These are phyloP conservation scores for Ramaria sp. DNA, from an alignment of 768 basidiomycete species.

Conservation along the genomic window DNA sequence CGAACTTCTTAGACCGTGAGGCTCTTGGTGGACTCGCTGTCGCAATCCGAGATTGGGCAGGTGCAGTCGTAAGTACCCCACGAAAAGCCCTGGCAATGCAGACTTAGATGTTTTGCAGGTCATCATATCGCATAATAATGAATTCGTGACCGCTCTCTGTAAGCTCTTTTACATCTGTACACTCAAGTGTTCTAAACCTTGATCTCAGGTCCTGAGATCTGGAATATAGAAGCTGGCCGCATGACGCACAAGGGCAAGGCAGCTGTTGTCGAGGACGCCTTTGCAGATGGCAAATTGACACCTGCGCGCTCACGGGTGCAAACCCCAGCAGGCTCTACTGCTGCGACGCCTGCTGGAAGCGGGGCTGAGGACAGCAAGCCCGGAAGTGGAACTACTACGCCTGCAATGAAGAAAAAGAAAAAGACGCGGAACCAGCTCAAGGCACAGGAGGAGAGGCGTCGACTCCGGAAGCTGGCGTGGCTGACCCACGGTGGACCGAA, in stretches of 20 bases:
- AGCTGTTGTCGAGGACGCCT: slow-evolving; percentile 75
- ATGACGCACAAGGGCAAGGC: slow-evolving; percentile 85
- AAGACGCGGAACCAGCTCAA: slow-evolving; percentile 82
- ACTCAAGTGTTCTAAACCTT: slow-evolving; percentile 20
- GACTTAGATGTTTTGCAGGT: slow-evolving; percentile 33
- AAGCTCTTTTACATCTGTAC: slow-evolving; percentile 22
- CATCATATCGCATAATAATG: slow-evolving; percentile 93
- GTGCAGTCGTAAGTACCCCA: slow-evolving; percentile 59
- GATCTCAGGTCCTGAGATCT: slow-evolving; percentile 76
- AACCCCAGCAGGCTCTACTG: slow-evolving; percentile 59
- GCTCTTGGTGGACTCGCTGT: slow-evolving; percentile 90
- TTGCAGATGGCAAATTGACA: slow-evolving; percentile 53
- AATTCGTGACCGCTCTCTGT: slow-evolving; percentile 80
- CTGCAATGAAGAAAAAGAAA: slow-evolving; percentile 80
- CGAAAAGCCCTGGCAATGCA: slow-evolving; percentile 4
- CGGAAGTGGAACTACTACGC: slow-evolving; percentile 16
- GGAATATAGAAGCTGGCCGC: slow-evolving; percentile 82
- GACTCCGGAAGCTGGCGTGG: slow-evolving; percentile 74
- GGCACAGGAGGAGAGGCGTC: slow-evolving; percentile 77
- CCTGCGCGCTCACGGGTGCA: slow-evolving; percentile 61
- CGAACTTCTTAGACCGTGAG: slow-evolving; percentile 96
- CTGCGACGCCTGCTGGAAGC: slow-evolving; percentile 68
- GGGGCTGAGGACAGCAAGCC: slow-evolving; percentile 52
- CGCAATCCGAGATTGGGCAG: slow-evolving; percentile 91
- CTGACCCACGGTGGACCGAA: slow-evolving; percentile 71